Base-by-base conservation (phyloP, 2,329 filamentous ascomycete species). In the Cylindrodendrum hubeiense region DNA sequence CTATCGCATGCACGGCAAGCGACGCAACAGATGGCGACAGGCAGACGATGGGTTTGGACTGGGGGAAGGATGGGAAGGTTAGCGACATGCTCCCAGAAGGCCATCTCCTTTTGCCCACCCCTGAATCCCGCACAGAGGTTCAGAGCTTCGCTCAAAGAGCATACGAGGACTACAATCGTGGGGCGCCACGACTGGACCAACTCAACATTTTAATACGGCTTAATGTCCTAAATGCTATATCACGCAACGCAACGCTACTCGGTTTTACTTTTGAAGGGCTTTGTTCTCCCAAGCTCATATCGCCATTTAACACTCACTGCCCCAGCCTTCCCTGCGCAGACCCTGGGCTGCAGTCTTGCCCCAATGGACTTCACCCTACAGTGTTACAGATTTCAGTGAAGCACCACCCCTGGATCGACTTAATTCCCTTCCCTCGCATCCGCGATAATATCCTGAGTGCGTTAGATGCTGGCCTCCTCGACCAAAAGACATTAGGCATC, bases 381-480 rank as follows among this genome's bases (percentile, higher is more conserved):
- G 19, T 26, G 19, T 24, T 52, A n/a, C 50, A 52, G 46, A 26
- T 52, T 17, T 15, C 30, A 24, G 50, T 39, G 33, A 24, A 17
- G 17, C 50, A 52, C 12, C 50, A 52, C 26, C 50, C 50, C 30
- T 52, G 50, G 50, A 52, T 52, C 19, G 50, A 52, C 33, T 22
- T 52, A 6, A 37, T 52, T 19, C 50, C 50, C 6, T 39, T 52
- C 33, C 50, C 50, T 19, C 50, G 50, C 33, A n/a, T 52, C 10
- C 50, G 50, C 10, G 50, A 52, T 9, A 46, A 46, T 30, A 49
- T 49, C 46, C 46, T 49, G 46, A 24, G 46, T 13, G 46, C 24
- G 15, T 15, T 49, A 24, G 46, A 30, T 3, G 46, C 46, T 49
- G 46, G 46, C 26, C 46, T 49, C 46, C 24, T 49, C 46, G 46